phyloP scores from a whole-genome alignment of 1,139 yeast species.

The Taphrina confusa region DNA sequence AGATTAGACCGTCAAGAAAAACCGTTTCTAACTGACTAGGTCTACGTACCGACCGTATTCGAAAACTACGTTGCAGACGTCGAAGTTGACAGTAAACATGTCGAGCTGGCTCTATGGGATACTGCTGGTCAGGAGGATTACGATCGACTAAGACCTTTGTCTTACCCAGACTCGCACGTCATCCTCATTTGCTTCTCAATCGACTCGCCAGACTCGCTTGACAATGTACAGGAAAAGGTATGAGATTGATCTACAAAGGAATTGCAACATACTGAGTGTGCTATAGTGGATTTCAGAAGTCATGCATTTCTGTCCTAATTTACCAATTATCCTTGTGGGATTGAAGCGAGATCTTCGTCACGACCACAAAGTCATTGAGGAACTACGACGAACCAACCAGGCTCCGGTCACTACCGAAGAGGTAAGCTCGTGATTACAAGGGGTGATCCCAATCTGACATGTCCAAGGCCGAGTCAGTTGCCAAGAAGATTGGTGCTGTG shows the following conservation, averaged over 20 bases:
- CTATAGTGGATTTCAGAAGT: constrained; percentile 71
- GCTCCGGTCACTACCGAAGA: constrained; percentile 58
- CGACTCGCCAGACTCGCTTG: constrained; percentile 77
- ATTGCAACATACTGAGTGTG: neutral
- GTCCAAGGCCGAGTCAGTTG: constrained; percentile 67
- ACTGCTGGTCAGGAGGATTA: constrained; percentile 96
- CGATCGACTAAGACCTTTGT: constrained; percentile 84
- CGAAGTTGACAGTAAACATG: constrained; percentile 76
- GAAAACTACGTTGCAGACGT: constrained; percentile 80
- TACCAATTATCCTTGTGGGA: constrained; percentile 81
- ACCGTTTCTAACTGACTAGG: too few relatives aligned
- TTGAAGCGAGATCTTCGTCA: constrained; percentile 87
- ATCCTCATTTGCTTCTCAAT: constrained; percentile 85
- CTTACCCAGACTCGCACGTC: constrained; percentile 90
- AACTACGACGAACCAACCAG: constrained; percentile 69
- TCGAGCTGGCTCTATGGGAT: constrained; percentile 82
- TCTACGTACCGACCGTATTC: constrained; percentile 38
- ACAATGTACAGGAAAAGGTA: constrained; percentile 50
- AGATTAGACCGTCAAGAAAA: too few relatives aligned
- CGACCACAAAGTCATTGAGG: constrained; percentile 74
- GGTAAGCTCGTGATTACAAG: constrained; percentile 42
- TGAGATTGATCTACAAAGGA: neutral
- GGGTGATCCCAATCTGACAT: too few relatives aligned
- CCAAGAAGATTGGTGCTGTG: constrained; percentile 82
- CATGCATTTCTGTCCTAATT: constrained; percentile 74